Conservation (phyloP, 192 early-diverging fungal genomes). For the Entomortierella parvispora region DNA sequence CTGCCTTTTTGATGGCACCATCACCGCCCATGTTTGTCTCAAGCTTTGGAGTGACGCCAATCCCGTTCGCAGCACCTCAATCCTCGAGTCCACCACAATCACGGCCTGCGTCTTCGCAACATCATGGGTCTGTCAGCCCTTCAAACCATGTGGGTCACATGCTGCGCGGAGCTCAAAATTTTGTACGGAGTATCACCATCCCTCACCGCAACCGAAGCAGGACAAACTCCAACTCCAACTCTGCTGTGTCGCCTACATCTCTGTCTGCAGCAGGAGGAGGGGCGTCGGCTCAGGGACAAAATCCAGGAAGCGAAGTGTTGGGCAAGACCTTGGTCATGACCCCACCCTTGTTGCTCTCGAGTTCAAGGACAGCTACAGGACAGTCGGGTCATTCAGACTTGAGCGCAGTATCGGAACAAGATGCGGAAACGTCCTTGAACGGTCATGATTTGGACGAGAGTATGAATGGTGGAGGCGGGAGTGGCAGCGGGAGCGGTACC, state of each 20-base stretch:
- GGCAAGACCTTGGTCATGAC: slow-evolving; percentile 42
- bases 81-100: background rate
- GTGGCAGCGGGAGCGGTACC: slow-evolving; percentile 4
- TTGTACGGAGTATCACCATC: slow-evolving; percentile 45
- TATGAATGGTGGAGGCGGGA: slow-evolving; percentile 2
- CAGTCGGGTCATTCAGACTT: slow-evolving; percentile 27
- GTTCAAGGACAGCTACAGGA: slow-evolving; percentile 4
- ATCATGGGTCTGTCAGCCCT: slow-evolving; percentile 22
- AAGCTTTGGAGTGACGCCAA: slow-evolving; percentile 26
- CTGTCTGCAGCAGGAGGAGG: background rate
- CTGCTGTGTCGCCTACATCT: slow-evolving; percentile 13
- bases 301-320: slow-evolving; percentile 21
- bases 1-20: slow-evolving; percentile 42
- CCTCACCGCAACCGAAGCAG: slow-evolving; percentile 44
- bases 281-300: background rate
- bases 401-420: slow-evolving; percentile 34
- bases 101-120: background rate
- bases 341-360: slow-evolving; percentile 11
- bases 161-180: slow-evolving; percentile 25
- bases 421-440: slow-evolving; percentile 3
- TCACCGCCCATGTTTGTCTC: slow-evolving; percentile 41
- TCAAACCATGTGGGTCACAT: slow-evolving; percentile 40
- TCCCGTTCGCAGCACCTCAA: slow-evolving; percentile 20
- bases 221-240: slow-evolving; percentile 49
- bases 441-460: background rate